Evolutionary conservation across 1,139 yeast species (phyloP).

Genomic region (Protomyces macrosporus): DNA sequence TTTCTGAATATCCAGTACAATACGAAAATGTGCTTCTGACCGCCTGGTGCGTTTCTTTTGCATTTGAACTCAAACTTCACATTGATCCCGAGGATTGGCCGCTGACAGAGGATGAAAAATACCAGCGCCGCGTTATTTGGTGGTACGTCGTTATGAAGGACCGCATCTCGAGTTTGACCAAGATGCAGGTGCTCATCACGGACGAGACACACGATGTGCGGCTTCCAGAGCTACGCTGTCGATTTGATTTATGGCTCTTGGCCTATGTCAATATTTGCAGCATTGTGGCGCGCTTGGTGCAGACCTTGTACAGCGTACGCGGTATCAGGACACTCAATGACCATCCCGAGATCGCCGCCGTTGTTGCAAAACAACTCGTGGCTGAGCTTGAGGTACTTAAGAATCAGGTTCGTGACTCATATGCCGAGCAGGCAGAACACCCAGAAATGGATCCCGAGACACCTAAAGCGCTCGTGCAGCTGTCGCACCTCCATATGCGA

Average conservation of each 20-base stretch:
- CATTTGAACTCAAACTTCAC: constrained; percentile 10
- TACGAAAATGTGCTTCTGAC: constrained; percentile 1
- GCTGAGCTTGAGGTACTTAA: neutral
- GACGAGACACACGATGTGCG: neutral
- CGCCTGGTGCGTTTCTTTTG: constrained; percentile 14
- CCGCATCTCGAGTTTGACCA: neutral
- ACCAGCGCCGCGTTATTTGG: neutral
- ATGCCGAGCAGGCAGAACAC: neutral
- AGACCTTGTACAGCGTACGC: neutral
- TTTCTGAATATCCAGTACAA: constrained; percentile 3
- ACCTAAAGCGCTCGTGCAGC: neutral
- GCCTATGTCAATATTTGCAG: neutral
- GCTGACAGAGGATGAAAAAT: constrained; percentile 10
- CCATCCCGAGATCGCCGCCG: constrained; percentile 1
- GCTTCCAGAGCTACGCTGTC: neutral
- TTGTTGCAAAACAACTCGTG: neutral
- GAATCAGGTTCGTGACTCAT: neutral
- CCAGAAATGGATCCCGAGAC: neutral
- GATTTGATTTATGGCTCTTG: neutral
- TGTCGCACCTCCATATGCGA: neutral
- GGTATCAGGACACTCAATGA: neutral
- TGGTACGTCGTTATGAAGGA: constrained; percentile 6
- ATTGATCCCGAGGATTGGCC: constrained; percentile 20
- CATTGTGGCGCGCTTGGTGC: neutral
- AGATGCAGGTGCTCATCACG: neutral